A percentile compares a stretch with the other conserved stretches of the same genome.
These are phyloP conservation scores for Cantharellus anzutake DNA, from an alignment of 768 basidiomycete genomes.

Conservation along the genomic window DNA sequence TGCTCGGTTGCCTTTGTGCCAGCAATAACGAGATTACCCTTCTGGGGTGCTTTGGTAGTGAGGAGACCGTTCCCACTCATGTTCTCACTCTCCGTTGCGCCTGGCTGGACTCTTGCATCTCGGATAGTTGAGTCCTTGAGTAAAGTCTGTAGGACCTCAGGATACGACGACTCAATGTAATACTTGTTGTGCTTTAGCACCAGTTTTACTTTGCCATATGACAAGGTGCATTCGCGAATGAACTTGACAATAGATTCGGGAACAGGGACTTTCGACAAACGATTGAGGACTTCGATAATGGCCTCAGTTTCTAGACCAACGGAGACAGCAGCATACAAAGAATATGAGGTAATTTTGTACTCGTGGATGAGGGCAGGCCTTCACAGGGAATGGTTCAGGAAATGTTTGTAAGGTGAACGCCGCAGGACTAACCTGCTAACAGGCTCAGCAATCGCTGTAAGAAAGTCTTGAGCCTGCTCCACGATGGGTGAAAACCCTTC, in stretches of 20 bases:
- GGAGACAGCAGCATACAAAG: constrained; percentile 94
- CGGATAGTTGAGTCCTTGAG: constrained; percentile 75
- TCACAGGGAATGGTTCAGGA: not conserved
- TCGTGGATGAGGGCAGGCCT: constrained; percentile 98
- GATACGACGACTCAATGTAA: constrained; percentile 88
- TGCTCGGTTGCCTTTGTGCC: constrained; percentile 61
- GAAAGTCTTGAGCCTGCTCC: constrained; percentile 94
- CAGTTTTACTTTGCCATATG: constrained; percentile 96
- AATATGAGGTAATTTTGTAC: constrained; percentile 96
- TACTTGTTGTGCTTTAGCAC: constrained; percentile 97
- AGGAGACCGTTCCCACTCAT: constrained; percentile 33
- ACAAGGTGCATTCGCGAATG: constrained; percentile 84
- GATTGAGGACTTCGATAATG: constrained; percentile 88
- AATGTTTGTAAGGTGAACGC: not conserved
- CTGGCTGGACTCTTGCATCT: constrained; percentile 49
- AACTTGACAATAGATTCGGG: constrained; percentile 70
- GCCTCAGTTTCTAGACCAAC: constrained; percentile 96
- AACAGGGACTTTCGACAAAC: constrained; percentile 81
- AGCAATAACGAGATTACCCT: constrained; percentile 69
- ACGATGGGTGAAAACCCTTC: constrained; percentile 97
- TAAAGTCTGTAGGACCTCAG: constrained; percentile 74
- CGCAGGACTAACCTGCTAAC: constrained; percentile 69
- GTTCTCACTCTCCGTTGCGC: not conserved
- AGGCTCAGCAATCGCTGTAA: constrained; percentile 95
- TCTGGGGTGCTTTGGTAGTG: constrained; percentile 67